Base-by-base conservation (phyloP, 208 protist species). In the Wallacemonas rigidus region DNA sequence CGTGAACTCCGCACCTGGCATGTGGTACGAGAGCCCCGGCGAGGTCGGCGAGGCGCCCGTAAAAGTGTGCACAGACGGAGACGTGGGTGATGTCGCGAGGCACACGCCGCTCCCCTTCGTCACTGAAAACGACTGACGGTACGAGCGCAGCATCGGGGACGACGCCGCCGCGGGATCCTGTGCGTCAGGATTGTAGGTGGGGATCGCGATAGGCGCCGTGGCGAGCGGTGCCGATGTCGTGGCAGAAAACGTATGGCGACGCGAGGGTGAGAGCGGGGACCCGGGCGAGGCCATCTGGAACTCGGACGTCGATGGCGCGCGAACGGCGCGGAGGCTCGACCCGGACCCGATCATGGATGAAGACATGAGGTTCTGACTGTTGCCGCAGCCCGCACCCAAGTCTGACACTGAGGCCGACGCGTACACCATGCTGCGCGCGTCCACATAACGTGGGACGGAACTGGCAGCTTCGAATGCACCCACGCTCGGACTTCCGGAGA, bases 131-230 rank as follows among this genome's bases (percentile, higher is more conserved):
- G 83, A 83, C 72, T 86, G 68, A 5, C 80, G 79, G 72, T 91
- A 94, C 6, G 89, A 94, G 14, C 81, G 83, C 72, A 94, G 75
- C 65, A 92, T 72, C 1, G 86, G 89, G 11, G 86, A 91, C 69
- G 71, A 69, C 53, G 71, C 70, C 40, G 64, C 75, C n/a, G 73
- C 69, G 2, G 75, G 74, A 45, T 88, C 82, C 38, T 68, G 76
- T 14, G 61, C 73, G n/a, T 51, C 55, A 7, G 71, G 73, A 73
- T 85, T 83, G 77, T 88, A 91, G 26, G 78, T 82, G 6, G 84
- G 81, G 7, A 86, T 81, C 15, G 72, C 71, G 41, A 90, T 79
- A 1, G 77, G 73, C 36, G 67, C 72, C 36, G 78, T 56, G 9
- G 71, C 53, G 50, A 57, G 48, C 9, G 61, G 61, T 17, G 48